Percentiles rank a stretch among this genome's conserved stretches.
These are phyloP conservation scores for Acacia acuminata DNA, from an alignment of 306 rosid genomes.

Conservation along the genomic window DNA sequence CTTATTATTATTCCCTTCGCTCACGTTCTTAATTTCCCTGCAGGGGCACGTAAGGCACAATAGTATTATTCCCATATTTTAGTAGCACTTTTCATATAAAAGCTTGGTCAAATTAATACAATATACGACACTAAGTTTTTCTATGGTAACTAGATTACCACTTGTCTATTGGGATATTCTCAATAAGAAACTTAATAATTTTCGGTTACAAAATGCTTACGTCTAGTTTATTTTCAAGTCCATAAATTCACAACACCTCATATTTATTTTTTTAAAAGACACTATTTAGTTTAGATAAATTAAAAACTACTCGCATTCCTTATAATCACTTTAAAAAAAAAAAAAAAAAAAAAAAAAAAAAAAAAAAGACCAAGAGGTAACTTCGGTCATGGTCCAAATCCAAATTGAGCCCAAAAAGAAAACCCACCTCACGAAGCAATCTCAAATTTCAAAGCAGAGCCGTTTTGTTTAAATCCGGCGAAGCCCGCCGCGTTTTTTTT, in stretches of 20 bases:
- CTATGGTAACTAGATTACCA: not conserved
- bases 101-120: not conserved
- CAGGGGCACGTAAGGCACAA: not conserved
- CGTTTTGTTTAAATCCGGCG: not conserved
- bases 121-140: not conserved
- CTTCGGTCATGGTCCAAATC: not conserved
- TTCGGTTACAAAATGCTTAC: no score
- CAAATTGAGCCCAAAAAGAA: not conserved
- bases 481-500: not conserved
- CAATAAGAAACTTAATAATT: not conserved
- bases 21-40: not conserved
- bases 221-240: no score
- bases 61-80: not conserved
- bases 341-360: no score
- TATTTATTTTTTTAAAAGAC: not conserved
- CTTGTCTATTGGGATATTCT: not conserved
- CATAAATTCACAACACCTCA: no score
- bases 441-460: not conserved
- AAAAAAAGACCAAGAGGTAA: no score
- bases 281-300: no score
- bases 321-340: no score
- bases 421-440: not conserved
- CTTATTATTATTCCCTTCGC: not conserved
- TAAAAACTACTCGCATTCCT: no score
- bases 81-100: not conserved